Evolutionary conservation across 169 alveolate species (phyloP), one percentile per base, ranked within the genome.

Genomic region (Hepatocystis sp.): DNA sequence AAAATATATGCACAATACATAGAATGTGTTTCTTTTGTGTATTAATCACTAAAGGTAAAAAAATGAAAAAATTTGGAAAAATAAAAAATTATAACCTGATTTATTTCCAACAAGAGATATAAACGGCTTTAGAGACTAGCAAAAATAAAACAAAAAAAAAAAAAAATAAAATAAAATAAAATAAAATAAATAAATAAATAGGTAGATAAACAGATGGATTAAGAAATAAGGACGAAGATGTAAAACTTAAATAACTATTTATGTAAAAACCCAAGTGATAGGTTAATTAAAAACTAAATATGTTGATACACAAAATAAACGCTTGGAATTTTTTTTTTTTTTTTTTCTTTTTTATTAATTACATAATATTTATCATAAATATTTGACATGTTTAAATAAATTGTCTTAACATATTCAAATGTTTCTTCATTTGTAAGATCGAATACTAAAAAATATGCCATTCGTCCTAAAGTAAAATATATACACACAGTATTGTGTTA

Each of bases 51-150:
- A 36, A 36, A 36, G 10, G 5, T 36, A 36, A 36, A 36, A 36
- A 36, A 36, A 36, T n/a, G n/a, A n/a, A n/a, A n/a, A 36, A 36
- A 36, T 7, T 7, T 36, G 10, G 47, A 36, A 36, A 36, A 36
- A 36, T 10, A 36, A 36, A 36, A 36, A 36, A 10, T 7, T 36
- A 36, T 10, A 7, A 78, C 88, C 88, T 13, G 15, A 78, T 47
- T 78, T 78, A 47, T 78, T 78, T 15, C 88, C 88, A 27, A 78
- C 88, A 61, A 78, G 78, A n/a, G 88, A 27, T 78, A 78, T 78
- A 78, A 61, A 78, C 42, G 88, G 88, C 39, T 61, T 58, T 5
- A 78, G 56, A 23, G 81, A 60, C 88, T 78, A 60, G 13, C 44
- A 47, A 52, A 49, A 51, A 64, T 44, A 10, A 44, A 13, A 71